Base-by-base conservation (phyloP, 768 basidiomycete species). In the Russula olivacea region DNA sequence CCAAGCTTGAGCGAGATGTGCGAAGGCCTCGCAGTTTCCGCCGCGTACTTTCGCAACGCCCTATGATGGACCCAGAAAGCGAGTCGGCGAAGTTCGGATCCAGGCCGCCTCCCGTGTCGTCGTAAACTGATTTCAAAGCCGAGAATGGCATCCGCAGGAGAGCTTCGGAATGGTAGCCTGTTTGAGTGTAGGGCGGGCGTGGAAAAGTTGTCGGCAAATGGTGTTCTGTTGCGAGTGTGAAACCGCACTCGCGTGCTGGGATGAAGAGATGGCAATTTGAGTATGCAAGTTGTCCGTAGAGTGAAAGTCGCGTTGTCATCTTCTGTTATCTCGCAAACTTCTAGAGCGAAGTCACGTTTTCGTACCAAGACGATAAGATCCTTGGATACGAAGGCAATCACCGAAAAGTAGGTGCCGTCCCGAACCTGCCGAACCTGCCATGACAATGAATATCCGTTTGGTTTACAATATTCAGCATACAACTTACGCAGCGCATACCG, bases 31-130 rank as follows among this genome's bases (percentile, higher is more conserved):
- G 36, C 11, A 4, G 58, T 54, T 54, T 36, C 47, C 19, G 54
- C 32, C 2, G 63, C 63, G 45, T 55, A 55, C 25, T 36, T 55
- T 58, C 58, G 41, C 19, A 59, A 17, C 4, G 32, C 19, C 40
- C 48, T 60, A 8, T 49, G 63, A 48, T 60, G 58, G 36, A 60
- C 41, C 63, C 63, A 64, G 25, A 64, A 64, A 28, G 63, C 58
- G 10, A 64, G 54, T 28, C 53, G 41, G 30, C 58, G 63, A 12
- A 34, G 8, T 5, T 60, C 63, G 14, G 63, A 25, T 32, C 58
- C 52, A 8, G 54, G 30, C 21, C 49, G 48, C 21, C 49, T 56
- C 8, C 28, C 9, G 55, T 43, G 32, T 49, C 63, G 53, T 25
- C 54, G 58, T 28, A 64, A 12, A 17, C 49, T 55, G 54, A 64